These are phyloP conservation scores for Alisma plantagoaquatica DNA, from an alignment of 106 monocot genomes.

Conservation along the genomic window DNA sequence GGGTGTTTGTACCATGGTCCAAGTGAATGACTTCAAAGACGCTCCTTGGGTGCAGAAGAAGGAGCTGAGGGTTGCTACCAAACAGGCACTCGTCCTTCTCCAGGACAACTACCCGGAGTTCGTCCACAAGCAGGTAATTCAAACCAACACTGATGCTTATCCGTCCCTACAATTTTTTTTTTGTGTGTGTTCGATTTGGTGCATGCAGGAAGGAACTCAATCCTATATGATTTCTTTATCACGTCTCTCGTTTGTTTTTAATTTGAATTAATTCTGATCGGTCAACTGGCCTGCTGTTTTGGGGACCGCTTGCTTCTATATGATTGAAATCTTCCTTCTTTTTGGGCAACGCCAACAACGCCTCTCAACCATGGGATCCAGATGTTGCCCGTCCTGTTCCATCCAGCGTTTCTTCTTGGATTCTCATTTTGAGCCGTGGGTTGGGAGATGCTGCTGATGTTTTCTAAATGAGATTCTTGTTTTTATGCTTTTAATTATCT, in stretches of 20 bases:
- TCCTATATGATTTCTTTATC: not conserved
- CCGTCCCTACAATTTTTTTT: not conserved
- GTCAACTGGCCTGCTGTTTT: no score
- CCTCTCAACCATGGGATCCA: no score
- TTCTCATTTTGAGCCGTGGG: no score
- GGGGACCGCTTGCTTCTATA: no score
- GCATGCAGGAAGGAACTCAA: not conserved
- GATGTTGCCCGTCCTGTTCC: no score
- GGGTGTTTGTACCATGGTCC: slow-evolving; percentile 33
- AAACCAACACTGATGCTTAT: not conserved
- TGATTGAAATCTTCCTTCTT: no score
- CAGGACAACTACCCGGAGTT: slow-evolving; percentile 89
- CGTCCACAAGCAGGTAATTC: slow-evolving; percentile 57
- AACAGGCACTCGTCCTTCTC: slow-evolving; percentile 42
- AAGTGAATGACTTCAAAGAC: slow-evolving; percentile 60
- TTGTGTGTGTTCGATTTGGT: not conserved
- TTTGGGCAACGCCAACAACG: no score
- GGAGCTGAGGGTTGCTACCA: slow-evolving; percentile 52
- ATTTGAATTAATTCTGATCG: no score
- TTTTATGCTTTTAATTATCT: no score
- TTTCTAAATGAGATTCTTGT: no score
- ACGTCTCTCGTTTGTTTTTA: not conserved
- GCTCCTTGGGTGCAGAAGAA: slow-evolving; percentile 46
- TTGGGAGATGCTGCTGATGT: no score
- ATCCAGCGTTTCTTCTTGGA: no score